phyloP scores from a whole-genome alignment of 306 rosid species.

The Glycyrrhiza uralensis region DNA sequence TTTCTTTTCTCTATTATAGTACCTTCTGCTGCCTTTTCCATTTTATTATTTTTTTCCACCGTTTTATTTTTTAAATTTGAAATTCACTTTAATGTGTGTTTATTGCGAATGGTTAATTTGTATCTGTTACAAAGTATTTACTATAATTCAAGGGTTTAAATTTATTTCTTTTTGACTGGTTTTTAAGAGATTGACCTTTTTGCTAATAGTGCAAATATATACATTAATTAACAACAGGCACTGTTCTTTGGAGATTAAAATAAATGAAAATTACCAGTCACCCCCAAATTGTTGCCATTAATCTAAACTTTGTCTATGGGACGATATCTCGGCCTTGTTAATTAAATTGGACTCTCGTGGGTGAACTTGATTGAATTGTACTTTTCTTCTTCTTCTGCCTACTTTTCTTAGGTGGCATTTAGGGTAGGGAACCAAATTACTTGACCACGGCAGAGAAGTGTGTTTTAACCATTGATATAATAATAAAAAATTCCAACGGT shows the following conservation, averaged over 20 bases:
- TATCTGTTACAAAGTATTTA: too few relatives aligned
- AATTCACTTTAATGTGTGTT: background rate
- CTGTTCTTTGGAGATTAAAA: background rate
- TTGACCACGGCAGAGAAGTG: too few relatives aligned
- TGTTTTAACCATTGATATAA: too few relatives aligned
- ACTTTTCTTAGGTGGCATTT: too few relatives aligned
- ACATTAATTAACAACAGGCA: background rate
- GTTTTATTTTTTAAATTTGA: background rate
- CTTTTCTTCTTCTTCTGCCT: conserved; percentile 2
- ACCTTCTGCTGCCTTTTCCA: background rate
- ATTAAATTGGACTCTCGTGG: conserved; percentile 10
- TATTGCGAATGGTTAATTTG: too few relatives aligned
- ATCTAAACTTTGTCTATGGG: background rate
- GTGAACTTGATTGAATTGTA: conserved; percentile 6
- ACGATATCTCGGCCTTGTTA: background rate
- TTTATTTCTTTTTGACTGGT: background rate
- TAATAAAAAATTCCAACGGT: too few relatives aligned
- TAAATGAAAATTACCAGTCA: background rate
- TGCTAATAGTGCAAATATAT: background rate
- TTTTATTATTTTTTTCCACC: too few relatives aligned
- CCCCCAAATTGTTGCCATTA: background rate
- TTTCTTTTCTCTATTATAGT: background rate
- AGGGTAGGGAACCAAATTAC: too few relatives aligned
- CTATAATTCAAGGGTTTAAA: conserved; percentile 4
- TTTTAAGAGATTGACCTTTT: background rate